A percentile compares a stretch with the other conserved stretches of the same genome.
phyloP scores from a whole-genome alignment of 371 early-diverging fungal species.

The Smittium mucronatum region DNA sequence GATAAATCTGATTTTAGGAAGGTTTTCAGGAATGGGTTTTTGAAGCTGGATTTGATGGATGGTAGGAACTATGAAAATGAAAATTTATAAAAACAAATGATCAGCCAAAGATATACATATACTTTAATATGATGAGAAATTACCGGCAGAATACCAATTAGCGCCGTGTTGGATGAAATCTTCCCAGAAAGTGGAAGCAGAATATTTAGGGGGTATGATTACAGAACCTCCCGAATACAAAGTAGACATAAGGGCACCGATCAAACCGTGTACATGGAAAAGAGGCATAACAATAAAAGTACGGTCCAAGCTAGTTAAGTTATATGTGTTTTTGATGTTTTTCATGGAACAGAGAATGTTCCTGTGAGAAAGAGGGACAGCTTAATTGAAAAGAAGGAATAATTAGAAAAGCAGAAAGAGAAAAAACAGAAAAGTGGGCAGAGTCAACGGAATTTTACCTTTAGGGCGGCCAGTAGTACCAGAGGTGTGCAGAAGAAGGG shows the following conservation, averaged over 20 bases:
- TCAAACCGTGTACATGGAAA: slow-evolving; percentile 83
- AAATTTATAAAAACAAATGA: background rate
- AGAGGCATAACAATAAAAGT: slow-evolving; percentile 77
- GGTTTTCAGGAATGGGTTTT: slow-evolving; percentile 33
- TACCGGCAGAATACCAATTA: slow-evolving; percentile 61
- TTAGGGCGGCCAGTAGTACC: slow-evolving; percentile 77
- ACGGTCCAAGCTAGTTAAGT: slow-evolving; percentile 44
- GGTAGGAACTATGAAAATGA: slow-evolving; percentile 49
- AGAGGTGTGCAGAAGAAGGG: slow-evolving; percentile 68
- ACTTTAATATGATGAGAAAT: background rate
- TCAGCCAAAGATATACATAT: background rate
- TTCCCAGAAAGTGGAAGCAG: slow-evolving; percentile 64
- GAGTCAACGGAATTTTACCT: slow-evolving; percentile 13
- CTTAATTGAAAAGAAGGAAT: slow-evolving; percentile 16
- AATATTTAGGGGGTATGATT: slow-evolving; percentile 68
- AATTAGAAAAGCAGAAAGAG: background rate
- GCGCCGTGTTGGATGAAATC: slow-evolving; percentile 46
- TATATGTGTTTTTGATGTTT: slow-evolving; percentile 59
- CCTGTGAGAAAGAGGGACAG: slow-evolving; percentile 72
- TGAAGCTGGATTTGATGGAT: slow-evolving; percentile 72
- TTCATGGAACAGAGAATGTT: slow-evolving; percentile 58
- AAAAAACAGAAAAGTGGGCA: background rate
- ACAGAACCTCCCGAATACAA: slow-evolving; percentile 60
- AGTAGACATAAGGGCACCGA: slow-evolving; percentile 63
- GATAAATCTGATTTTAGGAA: slow-evolving; percentile 60